phyloP scores from a whole-genome alignment of 805 yeast genomes.

The Candida insectorum region DNA sequence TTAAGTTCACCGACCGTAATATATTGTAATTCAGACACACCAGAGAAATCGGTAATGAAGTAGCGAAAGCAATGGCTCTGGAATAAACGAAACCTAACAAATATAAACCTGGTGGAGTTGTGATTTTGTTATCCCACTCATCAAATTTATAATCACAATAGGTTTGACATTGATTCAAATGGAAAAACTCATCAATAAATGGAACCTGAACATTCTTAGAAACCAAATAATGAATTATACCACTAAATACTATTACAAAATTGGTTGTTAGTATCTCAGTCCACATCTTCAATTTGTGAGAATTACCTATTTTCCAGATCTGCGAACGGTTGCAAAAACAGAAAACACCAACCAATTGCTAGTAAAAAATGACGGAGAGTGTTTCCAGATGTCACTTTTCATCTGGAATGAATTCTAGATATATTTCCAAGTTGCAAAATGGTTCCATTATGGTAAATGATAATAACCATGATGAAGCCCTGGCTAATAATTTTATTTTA shows the following conservation, averaged over 20 bases:
- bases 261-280: not conserved
- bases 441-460: no score
- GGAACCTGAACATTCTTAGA: slow-evolving; percentile 22
- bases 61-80: slow-evolving; percentile 22
- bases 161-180: slow-evolving; percentile 70
- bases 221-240: slow-evolving; percentile 15
- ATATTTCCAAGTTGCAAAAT: no score
- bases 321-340: no score
- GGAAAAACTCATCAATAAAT: slow-evolving; percentile 79
- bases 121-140: slow-evolving; percentile 85
- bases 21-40: slow-evolving; percentile 17
- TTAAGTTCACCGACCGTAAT: slow-evolving; percentile 50
- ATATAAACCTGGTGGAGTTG: slow-evolving; percentile 96
- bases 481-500: no score
- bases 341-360: no score
- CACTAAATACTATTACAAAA: slow-evolving; percentile 12
- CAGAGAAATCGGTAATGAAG: slow-evolving; percentile 1
- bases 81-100: slow-evolving; percentile 38
- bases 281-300: no score
- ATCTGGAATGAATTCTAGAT: no score
- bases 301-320: no score
- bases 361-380: no score
- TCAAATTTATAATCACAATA: slow-evolving; percentile 60
- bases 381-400: no score
- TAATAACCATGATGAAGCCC: no score